A percentile compares a stretch with the other conserved stretches of the same genome.
Evolutionary conservation across 208 protist species (phyloP).

Genomic region (Crithidia sp.): DNA sequence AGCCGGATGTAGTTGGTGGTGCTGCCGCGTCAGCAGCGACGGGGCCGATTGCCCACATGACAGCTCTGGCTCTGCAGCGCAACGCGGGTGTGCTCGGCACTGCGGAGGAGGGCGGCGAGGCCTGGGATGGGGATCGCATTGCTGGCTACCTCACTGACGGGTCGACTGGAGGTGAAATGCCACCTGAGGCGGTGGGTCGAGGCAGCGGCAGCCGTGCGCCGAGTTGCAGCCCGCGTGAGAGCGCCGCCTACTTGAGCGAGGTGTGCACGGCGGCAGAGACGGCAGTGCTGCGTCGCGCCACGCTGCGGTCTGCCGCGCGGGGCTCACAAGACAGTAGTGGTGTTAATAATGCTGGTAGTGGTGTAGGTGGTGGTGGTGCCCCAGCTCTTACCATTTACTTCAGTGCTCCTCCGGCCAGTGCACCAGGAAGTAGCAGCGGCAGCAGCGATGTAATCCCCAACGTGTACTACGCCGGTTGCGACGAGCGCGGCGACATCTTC

Average conservation of each 20-base stretch:
- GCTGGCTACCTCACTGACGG: constrained; percentile 3
- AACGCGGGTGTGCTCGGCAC: constrained; percentile 39
- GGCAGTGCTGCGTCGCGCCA: constrained; percentile 27
- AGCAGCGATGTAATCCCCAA: background rate
- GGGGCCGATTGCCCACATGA: constrained; percentile 11
- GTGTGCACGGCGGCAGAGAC: constrained; percentile 29
- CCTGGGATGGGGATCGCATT: background rate
- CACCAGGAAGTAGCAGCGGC: background rate
- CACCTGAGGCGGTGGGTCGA: constrained; percentile 2
- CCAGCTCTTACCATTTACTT: constrained; percentile 32
- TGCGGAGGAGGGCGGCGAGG: constrained; percentile 10
- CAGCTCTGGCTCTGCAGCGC: constrained; percentile 47
- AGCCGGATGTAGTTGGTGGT: no score
- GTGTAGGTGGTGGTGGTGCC: background rate
- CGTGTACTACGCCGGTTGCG: constrained; percentile 34
- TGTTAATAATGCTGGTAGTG: no score
- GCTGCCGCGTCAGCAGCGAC: background rate
- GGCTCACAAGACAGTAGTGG: background rate
- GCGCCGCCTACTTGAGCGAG: constrained; percentile 22
- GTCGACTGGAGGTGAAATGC: background rate
- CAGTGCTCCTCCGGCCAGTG: constrained; percentile 7
- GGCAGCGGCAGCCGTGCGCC: constrained; percentile 32
- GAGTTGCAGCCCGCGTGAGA: background rate
- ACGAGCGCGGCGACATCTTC: constrained; percentile 24
- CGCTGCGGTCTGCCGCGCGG: constrained; percentile 17